Evolutionary conservation across 139 green algal genomes (phyloP), one percentile per base, ranked within the genome.

Genomic region (Asterochloris sp.): DNA sequence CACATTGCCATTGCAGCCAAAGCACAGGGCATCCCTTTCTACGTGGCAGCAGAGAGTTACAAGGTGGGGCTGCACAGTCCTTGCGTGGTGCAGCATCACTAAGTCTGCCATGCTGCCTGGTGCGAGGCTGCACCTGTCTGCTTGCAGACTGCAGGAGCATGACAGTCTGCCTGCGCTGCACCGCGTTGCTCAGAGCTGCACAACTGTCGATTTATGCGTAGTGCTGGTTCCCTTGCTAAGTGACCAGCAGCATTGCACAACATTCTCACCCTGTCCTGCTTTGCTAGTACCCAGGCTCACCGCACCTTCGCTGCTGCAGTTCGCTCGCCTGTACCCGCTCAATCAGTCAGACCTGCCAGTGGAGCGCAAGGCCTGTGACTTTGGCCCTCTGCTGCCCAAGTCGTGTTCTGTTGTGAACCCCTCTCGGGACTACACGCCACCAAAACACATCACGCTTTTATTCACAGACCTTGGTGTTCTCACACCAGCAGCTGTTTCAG

Each of bases 41-140:
- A 98, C 80, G 95, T 98, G 14, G 95, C 96, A 11, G 94, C 95
- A 38, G 96, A 99, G 88, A 93, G 83, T 61, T 99, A 98, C 89
- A 99, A 99, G 83, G 83, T 84, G 64, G 19, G 21, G 66, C 66
- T 71, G 66, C 21, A 24, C 66, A 71, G 8, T 71, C 66, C 66
- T 71, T 71, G 4, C 10, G 66, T 10, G 19, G 17, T 21, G 21
- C 66, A 71, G 19, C 66, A 26, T 2, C 4, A 54, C 38, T 54
- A 2, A 54, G 38, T 54, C 38, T 54, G 38, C 38, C 6, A 54
- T 54, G 38, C 38, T 54, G 38, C 38, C 38, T 54, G 38, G 38
- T 54, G 38, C 38, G 6, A 54, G 38, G 38, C 38, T 54, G 6
- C 38, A 10, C 4, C 2, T 54, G 2, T 6, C 38, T 54, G 38